Percentiles rank a stretch among this genome's conserved stretches.
Evolutionary conservation across 805 yeast genomes (phyloP).

Genomic region (Lachancea quebecensis): DNA sequence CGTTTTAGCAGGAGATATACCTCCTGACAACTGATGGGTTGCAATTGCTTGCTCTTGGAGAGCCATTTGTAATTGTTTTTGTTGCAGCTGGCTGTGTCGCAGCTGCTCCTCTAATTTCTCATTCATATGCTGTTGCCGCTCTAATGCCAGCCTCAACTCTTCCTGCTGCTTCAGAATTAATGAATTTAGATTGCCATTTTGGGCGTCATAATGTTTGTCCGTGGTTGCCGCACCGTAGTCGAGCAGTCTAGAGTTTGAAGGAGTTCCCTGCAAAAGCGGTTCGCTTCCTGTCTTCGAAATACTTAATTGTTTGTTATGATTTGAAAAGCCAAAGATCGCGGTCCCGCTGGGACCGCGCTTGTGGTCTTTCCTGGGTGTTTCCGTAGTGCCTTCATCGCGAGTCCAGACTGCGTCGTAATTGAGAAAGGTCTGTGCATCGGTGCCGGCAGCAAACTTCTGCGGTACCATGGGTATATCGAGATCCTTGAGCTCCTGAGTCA

Average conservation of each 20-base stretch:
- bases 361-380: constrained; percentile 33
- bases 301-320: constrained; percentile 57
- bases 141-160: constrained; percentile 24
- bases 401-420: constrained; percentile 8
- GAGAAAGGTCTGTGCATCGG: background rate
- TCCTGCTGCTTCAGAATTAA: constrained; percentile 23
- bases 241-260: background rate
- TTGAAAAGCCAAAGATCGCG: constrained; percentile 68
- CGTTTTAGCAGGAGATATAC: background rate
- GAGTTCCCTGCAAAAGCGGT: background rate
- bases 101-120: constrained; percentile 25
- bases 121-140: constrained; percentile 27
- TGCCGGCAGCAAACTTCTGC: background rate
- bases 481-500: constrained; percentile 55
- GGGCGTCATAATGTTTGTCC: constrained; percentile 1
- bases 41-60: constrained; percentile 20
- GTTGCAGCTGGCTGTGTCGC: constrained; percentile 25
- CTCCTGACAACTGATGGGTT: constrained; percentile 10
- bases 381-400: constrained; percentile 1
- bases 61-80: constrained; percentile 22
- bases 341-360: constrained; percentile 67
- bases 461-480: constrained; percentile 51
- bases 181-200: constrained; percentile 1
- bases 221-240: background rate
- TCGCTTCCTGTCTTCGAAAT: constrained; percentile 39